Conservation (phyloP, 306 rosid species). For the Potentilla sterilis region DNA sequence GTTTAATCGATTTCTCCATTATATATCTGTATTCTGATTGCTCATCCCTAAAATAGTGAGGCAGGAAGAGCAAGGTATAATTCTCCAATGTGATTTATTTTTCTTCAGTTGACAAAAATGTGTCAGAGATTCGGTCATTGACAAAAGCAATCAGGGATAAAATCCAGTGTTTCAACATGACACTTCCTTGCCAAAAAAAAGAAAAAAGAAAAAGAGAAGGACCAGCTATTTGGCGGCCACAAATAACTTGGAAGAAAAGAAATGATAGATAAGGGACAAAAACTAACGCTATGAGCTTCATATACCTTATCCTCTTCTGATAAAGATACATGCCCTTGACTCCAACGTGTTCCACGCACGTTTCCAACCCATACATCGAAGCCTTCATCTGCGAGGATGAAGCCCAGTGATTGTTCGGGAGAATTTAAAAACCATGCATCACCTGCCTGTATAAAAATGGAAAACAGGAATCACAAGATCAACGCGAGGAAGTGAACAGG, state of each 20-base stretch:
- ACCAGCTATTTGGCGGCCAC: background rate
- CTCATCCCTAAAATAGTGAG: conserved; percentile 9
- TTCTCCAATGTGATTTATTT: background rate
- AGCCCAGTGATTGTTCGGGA: conserved; percentile 79
- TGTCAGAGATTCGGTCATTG: conserved; percentile 11
- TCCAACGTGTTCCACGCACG: conserved; percentile 94
- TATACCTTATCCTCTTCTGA: conserved; percentile 56
- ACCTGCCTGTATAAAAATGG: conserved; percentile 62
- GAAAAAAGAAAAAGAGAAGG: background rate
- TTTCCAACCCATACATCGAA: conserved; percentile 97
- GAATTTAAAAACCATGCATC: conserved; percentile 89
- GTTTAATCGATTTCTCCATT: too few relatives aligned
- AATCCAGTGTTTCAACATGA: conserved; percentile 9
- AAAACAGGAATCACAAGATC: conserved; percentile 28
- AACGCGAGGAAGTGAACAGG: background rate
- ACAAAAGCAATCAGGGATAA: conserved; percentile 4
- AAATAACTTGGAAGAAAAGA: background rate
- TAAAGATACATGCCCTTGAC: conserved; percentile 68
- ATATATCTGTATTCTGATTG: background rate
- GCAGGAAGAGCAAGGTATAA: background rate
- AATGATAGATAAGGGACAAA: background rate
- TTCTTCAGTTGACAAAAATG: conserved; percentile 5
- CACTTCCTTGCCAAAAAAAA: background rate
- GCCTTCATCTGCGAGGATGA: conserved; percentile 88
- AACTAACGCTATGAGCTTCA: background rate